Evolutionary conservation across 2,329 filamentous ascomycete genomes (phyloP), one percentile per base, ranked within the genome.

Genomic region (Diaporthe sp.): DNA sequence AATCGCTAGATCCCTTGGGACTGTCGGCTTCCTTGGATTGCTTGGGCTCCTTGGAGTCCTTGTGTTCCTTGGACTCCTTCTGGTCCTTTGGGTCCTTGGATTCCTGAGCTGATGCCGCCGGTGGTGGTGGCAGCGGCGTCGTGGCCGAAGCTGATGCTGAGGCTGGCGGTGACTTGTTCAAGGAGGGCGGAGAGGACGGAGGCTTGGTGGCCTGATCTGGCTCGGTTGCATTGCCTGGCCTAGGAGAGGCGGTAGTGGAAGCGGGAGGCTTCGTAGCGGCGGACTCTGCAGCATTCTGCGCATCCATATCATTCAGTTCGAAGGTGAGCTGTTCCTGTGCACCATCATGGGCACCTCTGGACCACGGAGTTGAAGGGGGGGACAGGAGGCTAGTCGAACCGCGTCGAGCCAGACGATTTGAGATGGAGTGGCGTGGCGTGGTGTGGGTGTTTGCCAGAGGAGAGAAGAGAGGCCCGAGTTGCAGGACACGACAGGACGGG

Each of bases 281-380:
- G 86, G 88, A 87, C 87, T 89, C 89, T 86, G 87, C 86, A 88
- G 88, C 89, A 91, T 91, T 91, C 86, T 91, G 89, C 89, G 89
- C 89, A 90, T 91, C 89, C 89, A 91, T 91, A 86, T 87, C 89
- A 91, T 90, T 89, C 88, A 91, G 87, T 87, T 88, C 82, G 82
- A 83, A 83, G 83, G 84, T 81, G 81, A 80, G 82, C 83, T 80
- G 82, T 86, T 85, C 85, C 84, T 85, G 86, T 87, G 85, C 87
- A 90, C 87, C 89, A 91, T 91, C 85, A 85, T 91, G 89, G 86
- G 85, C 85, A 84, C 83, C 82, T 81, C 78, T 80, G 78, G 81
- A 82, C 79, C 81, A 82, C 80, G 79, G 80, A 78, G 73, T 77
- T 77, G 73, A 69, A 74, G 74, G 60, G 72, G 71, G 58, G 73